Evolutionary conservation across 495 filamentous ascomycete genomes (phyloP).

Genomic region (Letharia lupina): DNA sequence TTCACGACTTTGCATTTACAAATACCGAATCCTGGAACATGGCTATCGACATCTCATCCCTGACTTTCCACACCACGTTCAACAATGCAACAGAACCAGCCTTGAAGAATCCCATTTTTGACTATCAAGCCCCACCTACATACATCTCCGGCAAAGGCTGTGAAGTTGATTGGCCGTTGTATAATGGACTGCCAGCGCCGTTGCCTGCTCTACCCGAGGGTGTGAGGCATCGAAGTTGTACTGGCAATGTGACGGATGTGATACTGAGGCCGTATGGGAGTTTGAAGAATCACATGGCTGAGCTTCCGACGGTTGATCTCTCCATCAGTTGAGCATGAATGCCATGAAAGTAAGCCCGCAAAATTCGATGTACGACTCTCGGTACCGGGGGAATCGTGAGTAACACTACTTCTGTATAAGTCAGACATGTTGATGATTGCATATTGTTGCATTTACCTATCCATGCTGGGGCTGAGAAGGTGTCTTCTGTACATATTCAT

Average conservation of each 20-base stretch:
- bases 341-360: not conserved
- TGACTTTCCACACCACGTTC: constrained; percentile 27
- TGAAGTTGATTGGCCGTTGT: constrained; percentile 46
- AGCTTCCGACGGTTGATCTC: constrained; percentile 37
- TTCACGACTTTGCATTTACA: constrained; percentile 32
- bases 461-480: not conserved
- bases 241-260: constrained; percentile 35
- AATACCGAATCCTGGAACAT: constrained; percentile 39
- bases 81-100: constrained; percentile 22
- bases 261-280: constrained; percentile 48
- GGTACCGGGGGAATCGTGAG: not conserved
- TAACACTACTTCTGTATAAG: not conserved
- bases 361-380: not conserved
- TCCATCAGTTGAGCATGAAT: not conserved
- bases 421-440: not conserved
- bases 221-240: constrained; percentile 30
- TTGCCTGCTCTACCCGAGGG: constrained; percentile 33
- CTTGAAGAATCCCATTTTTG: constrained; percentile 42
- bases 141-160: constrained; percentile 45
- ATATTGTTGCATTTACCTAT: not conserved
- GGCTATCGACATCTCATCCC: constrained; percentile 41
- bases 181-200: constrained; percentile 38
- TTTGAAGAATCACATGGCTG: constrained; percentile 52
- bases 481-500: not conserved
- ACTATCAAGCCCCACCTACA: constrained; percentile 39